These are phyloP conservation scores for Cercospora berteroae DNA, from an alignment of 2,329 filamentous ascomycete species.

Conservation along the genomic window DNA sequence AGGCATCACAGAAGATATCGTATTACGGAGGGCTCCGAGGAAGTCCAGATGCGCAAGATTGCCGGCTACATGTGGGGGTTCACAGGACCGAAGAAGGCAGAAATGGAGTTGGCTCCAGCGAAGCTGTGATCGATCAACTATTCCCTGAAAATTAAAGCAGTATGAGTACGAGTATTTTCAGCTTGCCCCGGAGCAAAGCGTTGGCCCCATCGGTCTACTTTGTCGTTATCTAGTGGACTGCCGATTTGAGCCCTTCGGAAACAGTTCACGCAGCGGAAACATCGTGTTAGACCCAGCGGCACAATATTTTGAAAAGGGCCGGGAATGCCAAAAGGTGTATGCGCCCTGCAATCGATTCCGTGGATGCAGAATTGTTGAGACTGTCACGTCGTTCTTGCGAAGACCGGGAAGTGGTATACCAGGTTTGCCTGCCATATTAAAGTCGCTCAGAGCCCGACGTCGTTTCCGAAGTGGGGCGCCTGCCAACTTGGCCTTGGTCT, in stretches of 20 bases:
- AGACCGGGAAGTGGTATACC: background rate
- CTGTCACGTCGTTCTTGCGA: background rate
- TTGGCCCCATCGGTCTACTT: too few relatives aligned
- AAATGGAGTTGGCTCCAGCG: constrained; percentile 22
- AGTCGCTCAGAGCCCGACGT: background rate
- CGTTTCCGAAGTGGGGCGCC: background rate
- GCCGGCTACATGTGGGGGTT: constrained; percentile 60
- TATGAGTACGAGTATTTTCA: too few relatives aligned
- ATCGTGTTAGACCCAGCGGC: too few relatives aligned
- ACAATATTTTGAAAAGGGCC: too few relatives aligned
- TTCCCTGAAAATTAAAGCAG: too few relatives aligned
- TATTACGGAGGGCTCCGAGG: constrained; percentile 64
- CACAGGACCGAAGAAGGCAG: constrained; percentile 44
- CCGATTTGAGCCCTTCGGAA: too few relatives aligned
- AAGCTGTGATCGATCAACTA: constrained; percentile 17
- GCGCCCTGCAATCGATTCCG: background rate
- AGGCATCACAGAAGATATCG: constrained; percentile 62
- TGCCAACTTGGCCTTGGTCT: background rate
- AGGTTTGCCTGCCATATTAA: constrained; percentile 6
- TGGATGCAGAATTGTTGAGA: background rate
- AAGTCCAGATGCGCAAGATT: constrained; percentile 66
- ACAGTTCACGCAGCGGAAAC: too few relatives aligned
- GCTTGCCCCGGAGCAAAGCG: too few relatives aligned
- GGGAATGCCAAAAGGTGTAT: too few relatives aligned
- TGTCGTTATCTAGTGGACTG: too few relatives aligned